Percentiles rank a stretch among this genome's conserved stretches.
These are phyloP conservation scores for Stephania japonica DNA, from an alignment of 164 flowering plant species.

Conservation along the genomic window DNA sequence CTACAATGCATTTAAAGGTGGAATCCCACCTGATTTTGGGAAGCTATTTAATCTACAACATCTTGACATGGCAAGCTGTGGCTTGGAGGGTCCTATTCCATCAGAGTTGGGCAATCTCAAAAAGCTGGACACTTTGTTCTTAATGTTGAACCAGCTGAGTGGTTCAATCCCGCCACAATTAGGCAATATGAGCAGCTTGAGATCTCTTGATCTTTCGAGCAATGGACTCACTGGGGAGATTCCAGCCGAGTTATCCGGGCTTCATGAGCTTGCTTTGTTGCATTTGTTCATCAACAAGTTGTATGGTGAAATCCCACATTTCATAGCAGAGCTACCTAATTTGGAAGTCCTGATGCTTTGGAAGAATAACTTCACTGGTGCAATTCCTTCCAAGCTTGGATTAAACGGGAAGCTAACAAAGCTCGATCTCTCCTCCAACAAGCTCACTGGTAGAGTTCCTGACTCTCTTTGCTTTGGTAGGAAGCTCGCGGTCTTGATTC, in stretches of 20 bases:
- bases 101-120: slow-evolving; percentile 44
- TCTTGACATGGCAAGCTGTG: slow-evolving; percentile 51
- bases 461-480: slow-evolving; percentile 44
- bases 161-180: slow-evolving; percentile 50
- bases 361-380: slow-evolving; percentile 51
- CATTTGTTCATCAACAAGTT: slow-evolving; percentile 39
- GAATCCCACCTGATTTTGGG: slow-evolving; percentile 53
- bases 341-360: slow-evolving; percentile 58
- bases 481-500: slow-evolving; percentile 37
- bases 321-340: slow-evolving; percentile 50
- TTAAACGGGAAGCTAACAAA: slow-evolving; percentile 23
- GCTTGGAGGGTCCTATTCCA: slow-evolving; percentile 50
- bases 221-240: slow-evolving; percentile 54
- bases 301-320: slow-evolving; percentile 50
- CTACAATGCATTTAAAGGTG: slow-evolving; percentile 50
- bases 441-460: slow-evolving; percentile 54
- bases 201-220: slow-evolving; percentile 56
- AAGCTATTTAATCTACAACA: slow-evolving; percentile 39
- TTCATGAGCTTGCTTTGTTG: slow-evolving; percentile 36
- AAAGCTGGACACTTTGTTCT: slow-evolving; percentile 50
- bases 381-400: slow-evolving; percentile 33
- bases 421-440: slow-evolving; percentile 59
- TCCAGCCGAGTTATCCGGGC: slow-evolving; percentile 41
- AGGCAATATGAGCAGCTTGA: slow-evolving; percentile 45
- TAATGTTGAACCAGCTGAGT: slow-evolving; percentile 46